Evolutionary conservation across 208 protist genomes (phyloP), one percentile per base, ranked within the genome.

Genomic region (Porcisia hertigi): DNA sequence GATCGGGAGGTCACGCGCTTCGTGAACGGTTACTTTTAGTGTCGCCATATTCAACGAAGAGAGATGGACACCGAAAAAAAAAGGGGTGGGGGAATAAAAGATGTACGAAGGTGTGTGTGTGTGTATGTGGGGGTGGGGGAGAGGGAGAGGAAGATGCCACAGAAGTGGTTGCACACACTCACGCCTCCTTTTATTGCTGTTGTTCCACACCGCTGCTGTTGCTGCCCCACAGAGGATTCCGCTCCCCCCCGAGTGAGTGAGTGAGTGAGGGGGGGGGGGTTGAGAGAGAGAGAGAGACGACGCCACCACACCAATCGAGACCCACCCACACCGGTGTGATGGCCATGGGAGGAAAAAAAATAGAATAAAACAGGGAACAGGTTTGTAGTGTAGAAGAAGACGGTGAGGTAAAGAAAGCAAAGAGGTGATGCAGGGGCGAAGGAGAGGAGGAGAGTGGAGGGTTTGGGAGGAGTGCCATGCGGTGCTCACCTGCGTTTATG

Each of bases 1-100:
- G 36, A 98, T 82, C 16, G 96, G 96, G 20, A 98, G 84, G 73
- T 97, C 94, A n/a, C 94, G 88, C 18, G 92, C 94, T 75, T 93
- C 93, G 79, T 96, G 89, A 8, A 97, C 90, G 14, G 83, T 92
- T 14, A 98, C 90, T 74, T 97, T 98, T 11, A 98, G 52, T 5
- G 91, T 98, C 11, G 94, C 96, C 91, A 98, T 97, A 7, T 34
- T 36, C 41, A 34, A 64, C 55, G 43, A 1, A 43, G 52, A 72
- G 18, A 41, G 23, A 71, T 34, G 71, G 47, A 54, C 57, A 73
- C 41, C 73, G 58, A 30, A 62, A 57, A 57, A 59, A 45, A 65
- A 52, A 12, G 11, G 47, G 47, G 47, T 52, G 47, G 8, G 8
- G 47, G 11, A 5, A 12, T 52, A 12, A 12, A 52, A 52, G 47